Evolutionary conservation across 352 stramenopile species (phyloP).

Genomic region (Lagenidium sp.): DNA sequence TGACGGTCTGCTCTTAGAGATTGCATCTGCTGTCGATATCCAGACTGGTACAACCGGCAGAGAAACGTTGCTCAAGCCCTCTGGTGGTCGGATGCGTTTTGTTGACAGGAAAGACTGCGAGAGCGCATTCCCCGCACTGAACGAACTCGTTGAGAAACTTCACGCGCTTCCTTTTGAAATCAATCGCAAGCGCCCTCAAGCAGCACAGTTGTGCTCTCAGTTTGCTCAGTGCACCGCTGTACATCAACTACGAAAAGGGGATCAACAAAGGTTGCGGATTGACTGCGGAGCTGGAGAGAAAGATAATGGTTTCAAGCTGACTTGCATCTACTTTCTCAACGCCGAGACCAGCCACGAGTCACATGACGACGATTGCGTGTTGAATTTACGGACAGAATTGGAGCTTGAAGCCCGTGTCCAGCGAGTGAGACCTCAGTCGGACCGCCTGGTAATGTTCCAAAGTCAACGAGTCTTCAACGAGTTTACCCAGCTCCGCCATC

Average conservation of each 20-base stretch:
- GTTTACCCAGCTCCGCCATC: slow-evolving; percentile 26
- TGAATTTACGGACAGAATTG: slow-evolving; percentile 28
- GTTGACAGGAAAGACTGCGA: slow-evolving; percentile 45
- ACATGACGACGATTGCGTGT: slow-evolving; percentile 1
- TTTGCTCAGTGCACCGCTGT: slow-evolving; percentile 58
- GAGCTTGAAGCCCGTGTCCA: slow-evolving; percentile 20
- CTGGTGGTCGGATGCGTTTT: slow-evolving; percentile 43
- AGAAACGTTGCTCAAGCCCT: neutral
- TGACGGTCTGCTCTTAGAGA: slow-evolving; percentile 35
- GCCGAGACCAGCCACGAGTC: neutral
- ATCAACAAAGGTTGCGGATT: slow-evolving; percentile 43
- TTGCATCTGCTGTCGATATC: slow-evolving; percentile 1
- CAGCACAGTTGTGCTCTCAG: slow-evolving; percentile 45
- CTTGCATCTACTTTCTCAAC: slow-evolving; percentile 58
- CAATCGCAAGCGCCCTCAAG: slow-evolving; percentile 48
- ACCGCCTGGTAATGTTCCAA: slow-evolving; percentile 60
- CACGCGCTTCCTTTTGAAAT: slow-evolving; percentile 76
- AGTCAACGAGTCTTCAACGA: slow-evolving; percentile 65
- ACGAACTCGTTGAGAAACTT: slow-evolving; percentile 66
- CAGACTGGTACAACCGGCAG: neutral
- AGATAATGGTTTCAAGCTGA: slow-evolving; percentile 75
- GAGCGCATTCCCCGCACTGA: slow-evolving; percentile 50
- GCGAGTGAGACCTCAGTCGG: slow-evolving; percentile 18
- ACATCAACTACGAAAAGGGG: slow-evolving; percentile 27
- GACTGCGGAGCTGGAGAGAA: slow-evolving; percentile 61